Percentiles rank a stretch among this genome's conserved stretches.
These are phyloP conservation scores for Bremia lactucae DNA, from an alignment of 352 stramenopile genomes.

Conservation along the genomic window DNA sequence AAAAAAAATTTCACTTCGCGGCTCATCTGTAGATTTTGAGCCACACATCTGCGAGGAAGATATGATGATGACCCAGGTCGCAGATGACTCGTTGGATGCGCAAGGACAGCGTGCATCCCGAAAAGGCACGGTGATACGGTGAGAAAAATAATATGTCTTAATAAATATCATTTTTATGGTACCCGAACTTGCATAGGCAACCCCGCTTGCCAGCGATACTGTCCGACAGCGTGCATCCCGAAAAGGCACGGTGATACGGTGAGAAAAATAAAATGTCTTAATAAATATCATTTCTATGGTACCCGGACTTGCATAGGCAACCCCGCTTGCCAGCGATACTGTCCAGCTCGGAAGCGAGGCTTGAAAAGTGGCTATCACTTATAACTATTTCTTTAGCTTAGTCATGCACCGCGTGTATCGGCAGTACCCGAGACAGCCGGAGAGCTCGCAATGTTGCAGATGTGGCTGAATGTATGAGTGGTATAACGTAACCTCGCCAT, in stretches of 20 bases:
- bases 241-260: conserved; percentile 4
- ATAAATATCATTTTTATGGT: conserved; percentile 30
- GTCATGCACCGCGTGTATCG: conserved; percentile 17
- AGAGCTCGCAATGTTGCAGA: too few relatives aligned
- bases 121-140: conserved; percentile 4
- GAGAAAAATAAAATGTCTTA: conserved; percentile 15
- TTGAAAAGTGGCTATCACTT: conserved; percentile 27
- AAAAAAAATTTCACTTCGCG: neutral
- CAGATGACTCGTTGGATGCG: too few relatives aligned
- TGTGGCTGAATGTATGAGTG: neutral
- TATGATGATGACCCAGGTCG: too few relatives aligned
- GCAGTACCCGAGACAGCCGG: too few relatives aligned
- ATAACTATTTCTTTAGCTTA: conserved; percentile 16
- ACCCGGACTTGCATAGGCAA: neutral
- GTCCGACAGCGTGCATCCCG: conserved; percentile 1
- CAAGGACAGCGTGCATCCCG: neutral
- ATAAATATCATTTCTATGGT: conserved; percentile 30
- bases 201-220: conserved; percentile 3
- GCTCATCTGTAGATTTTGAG: neutral
- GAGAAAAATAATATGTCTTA: conserved; percentile 14
- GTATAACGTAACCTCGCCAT: neutral
- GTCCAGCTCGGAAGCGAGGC: conserved; percentile 5
- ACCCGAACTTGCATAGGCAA: neutral
- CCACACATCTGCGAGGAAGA: neutral
- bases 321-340: conserved; percentile 3